phyloP scores from a whole-genome alignment of 2,329 filamentous ascomycete genomes.

The Fonsecaea nubica region DNA sequence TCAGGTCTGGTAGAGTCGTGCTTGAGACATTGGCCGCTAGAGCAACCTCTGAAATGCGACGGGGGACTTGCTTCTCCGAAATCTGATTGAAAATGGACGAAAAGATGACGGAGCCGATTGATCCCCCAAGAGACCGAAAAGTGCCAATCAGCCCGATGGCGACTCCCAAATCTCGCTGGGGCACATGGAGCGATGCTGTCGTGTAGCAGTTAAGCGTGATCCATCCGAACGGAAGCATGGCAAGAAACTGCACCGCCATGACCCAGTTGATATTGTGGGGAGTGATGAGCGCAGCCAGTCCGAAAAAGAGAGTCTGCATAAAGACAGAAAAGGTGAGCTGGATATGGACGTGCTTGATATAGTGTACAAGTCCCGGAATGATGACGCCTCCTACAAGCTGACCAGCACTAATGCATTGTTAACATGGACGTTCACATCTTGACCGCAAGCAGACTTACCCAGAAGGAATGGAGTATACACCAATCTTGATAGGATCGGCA shows the following conservation, averaged over 20 bases:
- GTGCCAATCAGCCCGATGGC: constrained; percentile 34
- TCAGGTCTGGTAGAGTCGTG: constrained; percentile 27
- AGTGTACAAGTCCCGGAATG: constrained; percentile 30
- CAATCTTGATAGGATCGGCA: constrained; percentile 32
- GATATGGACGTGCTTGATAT: constrained; percentile 33
- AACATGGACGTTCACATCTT: background rate
- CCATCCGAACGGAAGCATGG: constrained; percentile 34
- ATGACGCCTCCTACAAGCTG: constrained; percentile 34
- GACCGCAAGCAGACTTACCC: constrained; percentile 23
- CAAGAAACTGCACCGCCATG: constrained; percentile 33
- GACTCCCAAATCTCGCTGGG: constrained; percentile 31
- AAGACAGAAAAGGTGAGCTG: constrained; percentile 34
- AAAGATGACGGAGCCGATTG: constrained; percentile 32
- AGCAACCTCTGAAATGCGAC: constrained; percentile 20
- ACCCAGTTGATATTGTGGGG: constrained; percentile 34
- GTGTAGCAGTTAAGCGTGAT: constrained; percentile 34
- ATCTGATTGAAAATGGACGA: constrained; percentile 34
- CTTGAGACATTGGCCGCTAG: constrained; percentile 20
- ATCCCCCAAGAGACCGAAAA: constrained; percentile 31
- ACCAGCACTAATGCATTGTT: constrained; percentile 24
- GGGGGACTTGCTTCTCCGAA: constrained; percentile 24
- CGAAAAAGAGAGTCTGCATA: constrained; percentile 34
- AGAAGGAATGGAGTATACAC: constrained; percentile 34
- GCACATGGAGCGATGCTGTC: constrained; percentile 32
- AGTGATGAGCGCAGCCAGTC: constrained; percentile 31